Conservation (phyloP, 768 basidiomycete genomes). For the Glaciozyma antarctica region DNA sequence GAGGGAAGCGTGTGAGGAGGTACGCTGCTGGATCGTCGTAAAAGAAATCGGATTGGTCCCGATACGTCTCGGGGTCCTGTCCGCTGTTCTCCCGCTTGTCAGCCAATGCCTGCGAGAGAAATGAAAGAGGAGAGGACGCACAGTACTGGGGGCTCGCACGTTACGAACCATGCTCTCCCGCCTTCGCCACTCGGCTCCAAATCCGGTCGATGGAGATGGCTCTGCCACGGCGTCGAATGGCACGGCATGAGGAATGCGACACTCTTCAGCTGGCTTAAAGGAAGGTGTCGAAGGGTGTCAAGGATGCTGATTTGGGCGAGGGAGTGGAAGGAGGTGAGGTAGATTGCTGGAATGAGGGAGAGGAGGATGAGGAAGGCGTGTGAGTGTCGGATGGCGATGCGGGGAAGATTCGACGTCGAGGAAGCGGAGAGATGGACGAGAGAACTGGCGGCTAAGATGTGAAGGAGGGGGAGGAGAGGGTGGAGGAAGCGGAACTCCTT, state of each 20-base stretch:
- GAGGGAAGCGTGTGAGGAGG: conserved; percentile 58
- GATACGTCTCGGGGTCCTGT: conserved; percentile 52
- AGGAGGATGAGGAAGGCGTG: not conserved
- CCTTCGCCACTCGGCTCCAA: conserved; percentile 43
- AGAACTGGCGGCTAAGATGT: conserved; percentile 66
- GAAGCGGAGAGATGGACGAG: conserved; percentile 45
- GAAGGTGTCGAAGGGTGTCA: conserved; percentile 54
- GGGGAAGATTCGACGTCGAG: conserved; percentile 20
- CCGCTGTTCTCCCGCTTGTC: conserved; percentile 39
- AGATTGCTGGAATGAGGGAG: conserved; percentile 14
- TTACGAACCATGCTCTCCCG: conserved; percentile 66
- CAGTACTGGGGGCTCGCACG: conserved; percentile 86
- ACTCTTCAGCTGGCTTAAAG: conserved; percentile 45
- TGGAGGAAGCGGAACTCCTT: conserved; percentile 98
- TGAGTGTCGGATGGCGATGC: not conserved
- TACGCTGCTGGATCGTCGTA: conserved; percentile 63
- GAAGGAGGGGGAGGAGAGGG: conserved; percentile 72
- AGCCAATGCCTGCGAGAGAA: not conserved
- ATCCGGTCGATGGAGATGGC: conserved; percentile 66
- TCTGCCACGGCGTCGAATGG: conserved; percentile 88
- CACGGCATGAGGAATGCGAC: conserved; percentile 90
- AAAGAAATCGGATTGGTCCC: conserved; percentile 73
- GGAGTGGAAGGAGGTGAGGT: conserved; percentile 51
- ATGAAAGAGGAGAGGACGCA: conserved; percentile 42
- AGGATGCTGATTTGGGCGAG: conserved; percentile 69